phyloP scores from a whole-genome alignment of 495 filamentous ascomycete species.

The Trichoderma erinaceum region DNA sequence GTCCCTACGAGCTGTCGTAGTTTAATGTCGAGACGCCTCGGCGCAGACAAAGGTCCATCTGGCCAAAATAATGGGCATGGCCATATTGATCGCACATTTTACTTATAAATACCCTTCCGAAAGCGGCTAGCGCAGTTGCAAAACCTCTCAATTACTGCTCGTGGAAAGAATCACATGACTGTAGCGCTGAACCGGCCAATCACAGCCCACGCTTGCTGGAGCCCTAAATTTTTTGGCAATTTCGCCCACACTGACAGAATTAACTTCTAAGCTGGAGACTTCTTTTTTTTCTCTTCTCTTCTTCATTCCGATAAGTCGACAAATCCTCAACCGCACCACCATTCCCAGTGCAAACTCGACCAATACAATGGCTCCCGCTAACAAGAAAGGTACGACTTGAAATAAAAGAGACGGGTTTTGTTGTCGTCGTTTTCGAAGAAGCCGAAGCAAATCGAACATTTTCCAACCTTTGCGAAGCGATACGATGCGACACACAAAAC shows the following conservation, averaged over 20 bases:
- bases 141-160: not conserved
- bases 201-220: constrained; percentile 7
- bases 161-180: constrained; percentile 2
- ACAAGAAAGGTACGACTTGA: constrained; percentile 61
- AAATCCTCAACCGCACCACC: constrained; percentile 1
- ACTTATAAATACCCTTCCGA: constrained; percentile 8
- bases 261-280: not conserved
- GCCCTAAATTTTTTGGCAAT: not conserved
- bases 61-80: constrained; percentile 16
- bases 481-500: not conserved
- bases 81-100: constrained; percentile 3
- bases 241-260: constrained; percentile 1
- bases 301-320: constrained; percentile 11
- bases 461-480: not conserved
- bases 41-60: not conserved
- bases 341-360: constrained; percentile 7
- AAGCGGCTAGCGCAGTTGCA: not conserved
- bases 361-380: constrained; percentile 14
- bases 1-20: not conserved
- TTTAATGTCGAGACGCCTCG: not conserved
- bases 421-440: not conserved
- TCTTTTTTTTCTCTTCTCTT: not conserved
- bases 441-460: not conserved
- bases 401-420: not conserved
- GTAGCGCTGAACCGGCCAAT: not conserved